A percentile compares a stretch with the other conserved stretches of the same genome.
Evolutionary conservation across 2,329 filamentous ascomycete genomes (phyloP).

Genomic region (Paecilomyces fulvus): DNA sequence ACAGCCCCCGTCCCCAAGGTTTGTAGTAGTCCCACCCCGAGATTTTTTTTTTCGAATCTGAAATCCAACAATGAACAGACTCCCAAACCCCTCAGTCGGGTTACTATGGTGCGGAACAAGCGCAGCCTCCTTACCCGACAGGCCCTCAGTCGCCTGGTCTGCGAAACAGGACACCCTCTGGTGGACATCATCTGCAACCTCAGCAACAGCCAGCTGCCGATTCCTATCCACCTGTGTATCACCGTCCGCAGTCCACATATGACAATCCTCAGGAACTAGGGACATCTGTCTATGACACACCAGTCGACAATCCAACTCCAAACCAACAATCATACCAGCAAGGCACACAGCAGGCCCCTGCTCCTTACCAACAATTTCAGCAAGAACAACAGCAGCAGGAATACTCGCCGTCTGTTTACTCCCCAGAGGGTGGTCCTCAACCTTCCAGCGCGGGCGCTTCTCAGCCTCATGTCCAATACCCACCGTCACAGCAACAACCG

Average conservation of each 20-base stretch:
- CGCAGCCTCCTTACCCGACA: slow-evolving; percentile 31
- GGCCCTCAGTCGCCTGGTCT: slow-evolving; percentile 34
- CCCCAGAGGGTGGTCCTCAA: slow-evolving; percentile 19
- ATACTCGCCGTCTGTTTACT: slow-evolving; percentile 34
- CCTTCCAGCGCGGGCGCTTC: slow-evolving; percentile 6
- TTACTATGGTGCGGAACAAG: slow-evolving; percentile 57
- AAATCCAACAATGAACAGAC: slow-evolving; percentile 11
- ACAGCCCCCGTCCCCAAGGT: slow-evolving; percentile 47
- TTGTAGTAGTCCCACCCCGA: slow-evolving; percentile 34
- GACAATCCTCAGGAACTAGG: slow-evolving; percentile 69
- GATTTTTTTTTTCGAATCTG: not conserved
- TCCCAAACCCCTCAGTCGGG: slow-evolving; percentile 38
- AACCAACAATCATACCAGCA: slow-evolving; percentile 28
- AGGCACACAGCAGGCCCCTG: slow-evolving; percentile 16
- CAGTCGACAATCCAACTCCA: slow-evolving; percentile 39
- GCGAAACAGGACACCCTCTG: slow-evolving; percentile 27
- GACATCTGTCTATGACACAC: slow-evolving; percentile 69
- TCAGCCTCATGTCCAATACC: slow-evolving; percentile 9
- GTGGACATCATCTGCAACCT: slow-evolving; percentile 28
- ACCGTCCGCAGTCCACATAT: slow-evolving; percentile 59
- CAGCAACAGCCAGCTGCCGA: slow-evolving; percentile 46
- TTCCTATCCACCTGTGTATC: slow-evolving; percentile 36
- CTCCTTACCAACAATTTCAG: slow-evolving; percentile 22
- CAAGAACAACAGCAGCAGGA: slow-evolving; percentile 26
- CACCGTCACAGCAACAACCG: slow-evolving; percentile 19